These are phyloP conservation scores for Ustilago tritici DNA, from an alignment of 1,284 basidiomycete species.

Conservation along the genomic window DNA sequence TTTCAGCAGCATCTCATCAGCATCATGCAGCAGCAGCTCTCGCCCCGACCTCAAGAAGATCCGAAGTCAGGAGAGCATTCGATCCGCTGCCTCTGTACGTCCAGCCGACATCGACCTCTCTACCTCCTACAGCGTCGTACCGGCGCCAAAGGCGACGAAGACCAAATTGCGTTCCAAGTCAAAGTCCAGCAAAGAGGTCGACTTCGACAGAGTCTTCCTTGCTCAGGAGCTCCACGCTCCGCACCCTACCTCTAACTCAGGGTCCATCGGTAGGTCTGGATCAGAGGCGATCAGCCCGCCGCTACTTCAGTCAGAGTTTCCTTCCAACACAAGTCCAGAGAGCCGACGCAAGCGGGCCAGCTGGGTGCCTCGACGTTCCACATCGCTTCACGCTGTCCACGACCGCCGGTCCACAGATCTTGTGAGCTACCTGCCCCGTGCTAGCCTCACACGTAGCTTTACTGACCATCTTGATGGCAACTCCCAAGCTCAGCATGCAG, in stretches of 20 bases:
- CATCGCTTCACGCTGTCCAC: constrained; percentile 14
- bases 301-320: constrained; percentile 12
- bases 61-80: constrained; percentile 41
- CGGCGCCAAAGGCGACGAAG: constrained; percentile 25
- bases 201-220: constrained; percentile 65
- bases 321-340: constrained; percentile 14
- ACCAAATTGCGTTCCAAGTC: constrained; percentile 42
- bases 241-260: not conserved
- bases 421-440: not conserved
- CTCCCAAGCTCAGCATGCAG: not conserved
- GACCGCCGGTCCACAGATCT: constrained; percentile 12
- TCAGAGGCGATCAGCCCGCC: constrained; percentile 11
- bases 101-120: constrained; percentile 15
- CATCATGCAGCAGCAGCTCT: constrained; percentile 25
- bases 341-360: constrained; percentile 13
- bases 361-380: constrained; percentile 19
- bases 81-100: constrained; percentile 18
- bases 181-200: constrained; percentile 41
- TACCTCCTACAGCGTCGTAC: constrained; percentile 15
- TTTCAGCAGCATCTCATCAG: constrained; percentile 43
- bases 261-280: not conserved
- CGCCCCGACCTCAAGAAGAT: constrained; percentile 32
- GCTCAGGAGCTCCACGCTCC: constrained; percentile 64
- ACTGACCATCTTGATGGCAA: constrained; percentile 6
- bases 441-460: constrained; percentile 7